Evolutionary conservation across 2,329 filamentous ascomycete species (phyloP), one percentile per base, ranked within the genome.

Genomic region (Clonostachys solani): DNA sequence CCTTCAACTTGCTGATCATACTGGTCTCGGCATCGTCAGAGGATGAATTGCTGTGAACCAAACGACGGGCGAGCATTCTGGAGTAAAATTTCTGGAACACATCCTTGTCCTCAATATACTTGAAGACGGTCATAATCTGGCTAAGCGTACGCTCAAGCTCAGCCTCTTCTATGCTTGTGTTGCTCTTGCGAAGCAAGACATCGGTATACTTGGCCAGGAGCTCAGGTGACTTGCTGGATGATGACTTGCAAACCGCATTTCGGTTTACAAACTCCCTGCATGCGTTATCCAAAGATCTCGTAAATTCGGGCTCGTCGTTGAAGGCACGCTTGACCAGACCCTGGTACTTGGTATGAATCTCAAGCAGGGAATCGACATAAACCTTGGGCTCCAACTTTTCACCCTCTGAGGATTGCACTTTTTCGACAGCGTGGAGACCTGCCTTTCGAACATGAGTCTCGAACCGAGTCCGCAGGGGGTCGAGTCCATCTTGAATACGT

Each of bases 51-150:
- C 88, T 91, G 66, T 96, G 90, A 16, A 99, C 94, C 47, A 99
- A 74, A 59, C 94, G 90, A 65, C 95, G 90, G 44, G 94, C 94
- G 57, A 99, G 74, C 86, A 96, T 96, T 52, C 92, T 88, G 3
- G 92, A 95, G 71, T 99, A 99, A 71, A 96, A 99, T 68, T 97
- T 99, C 68, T 97, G 94, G 79, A 99, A 99, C 6, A 99, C 95
- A 61, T 99, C 94, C 77, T 99, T 99, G 71, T 99, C 95, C 65
- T 99, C 94, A 53, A 99, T 97, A 69, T 99, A 99, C 73, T 97
- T 97, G 81, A 99, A 99, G 47, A 99, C 90, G 2, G 92, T 96
- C 94, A 99, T 99, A 59, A 99, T 94, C 65, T 96, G 89, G 17
- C 83, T 84, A 33, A 97, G 74, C 33, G 90, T 87, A 55, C 87